Evolutionary conservation across 2,329 filamentous ascomycete species (phyloP).

Genomic region (Colletotrichum liriopes): DNA sequence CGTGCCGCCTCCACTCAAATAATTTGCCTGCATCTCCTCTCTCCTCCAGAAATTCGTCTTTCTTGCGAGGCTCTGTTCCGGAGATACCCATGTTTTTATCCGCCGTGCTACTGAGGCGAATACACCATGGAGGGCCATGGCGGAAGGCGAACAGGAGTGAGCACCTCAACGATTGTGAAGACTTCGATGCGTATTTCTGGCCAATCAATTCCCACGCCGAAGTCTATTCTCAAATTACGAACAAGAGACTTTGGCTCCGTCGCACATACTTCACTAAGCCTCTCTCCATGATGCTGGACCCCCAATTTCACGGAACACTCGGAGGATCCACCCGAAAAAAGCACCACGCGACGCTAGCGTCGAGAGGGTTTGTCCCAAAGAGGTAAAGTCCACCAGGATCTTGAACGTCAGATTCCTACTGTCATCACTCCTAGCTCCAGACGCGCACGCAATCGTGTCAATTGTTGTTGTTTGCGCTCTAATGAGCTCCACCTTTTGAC

Average conservation of each 20-base stretch:
- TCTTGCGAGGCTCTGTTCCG: no score
- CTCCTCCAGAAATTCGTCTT: no score
- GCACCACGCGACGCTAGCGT: constrained; percentile 9
- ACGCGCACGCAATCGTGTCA: neutral
- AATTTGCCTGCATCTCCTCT: no score
- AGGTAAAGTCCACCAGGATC: neutral
- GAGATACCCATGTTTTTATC: no score
- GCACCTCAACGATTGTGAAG: no score
- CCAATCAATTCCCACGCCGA: no score
- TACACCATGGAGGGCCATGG: no score
- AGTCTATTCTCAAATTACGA: no score
- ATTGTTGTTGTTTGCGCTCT: neutral
- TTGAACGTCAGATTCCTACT: neutral
- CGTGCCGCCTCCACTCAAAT: no score
- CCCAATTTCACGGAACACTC: neutral
- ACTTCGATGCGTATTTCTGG: no score
- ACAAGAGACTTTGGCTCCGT: neutral
- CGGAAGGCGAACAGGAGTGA: no score
- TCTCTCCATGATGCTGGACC: neutral
- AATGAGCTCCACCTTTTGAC: neutral
- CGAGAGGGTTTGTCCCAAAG: constrained; percentile 22
- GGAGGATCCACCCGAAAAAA: neutral
- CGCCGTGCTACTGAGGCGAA: no score
- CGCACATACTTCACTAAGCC: neutral
- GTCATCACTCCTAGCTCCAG: neutral